Base-by-base conservation (phyloP, 768 basidiomycete genomes). In the Psilocybe cyanescens region DNA sequence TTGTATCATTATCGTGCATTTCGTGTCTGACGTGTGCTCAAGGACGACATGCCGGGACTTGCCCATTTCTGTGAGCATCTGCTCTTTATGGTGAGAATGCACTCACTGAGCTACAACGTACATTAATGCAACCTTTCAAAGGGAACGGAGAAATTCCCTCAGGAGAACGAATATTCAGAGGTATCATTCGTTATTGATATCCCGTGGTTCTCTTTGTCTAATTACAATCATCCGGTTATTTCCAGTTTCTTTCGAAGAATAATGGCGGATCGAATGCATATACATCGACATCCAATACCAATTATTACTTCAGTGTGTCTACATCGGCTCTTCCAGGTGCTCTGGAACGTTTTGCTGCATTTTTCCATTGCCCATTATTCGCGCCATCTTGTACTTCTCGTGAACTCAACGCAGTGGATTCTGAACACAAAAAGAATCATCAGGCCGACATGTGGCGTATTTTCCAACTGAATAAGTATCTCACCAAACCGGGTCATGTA, bases 1-100 rank as follows among this genome's bases (percentile, higher is more conserved):
- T 44, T n/a, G 56, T 19, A 41, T 35, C 12, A 33, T 14, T 28
- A 46, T 28, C 35, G 35, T 2, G 8, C 24, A 41, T n/a, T 44
- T 57, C n/a, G 31, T 9, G 69, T 74, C 50, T 35, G 47, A 55
- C 16, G 9, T 44, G 44, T 39, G 48, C 17, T 64, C 30, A 68
- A 92, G 87, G 87, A 84, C 71, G 94, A 97, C 71, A 91, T 95
- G 84, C 95, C 92, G 8, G 95, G 95, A 9, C 82, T 96, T 47
- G 95, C 95, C 51, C 94, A 97, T 74, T 96, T 96, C 71, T 96
- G 95, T 76, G 97, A 99, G 73, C 97, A 99, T 74, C 72, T 99
- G 52, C 75, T 97, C 63, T 99, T 99, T 76, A 94, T 99, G 89
- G 96, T 95, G 67, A 63, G 87, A 73, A 31, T 56, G 57, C 30